phyloP scores from a whole-genome alignment of 352 stramenopile species.

The Globisporangium apiculatum region DNA sequence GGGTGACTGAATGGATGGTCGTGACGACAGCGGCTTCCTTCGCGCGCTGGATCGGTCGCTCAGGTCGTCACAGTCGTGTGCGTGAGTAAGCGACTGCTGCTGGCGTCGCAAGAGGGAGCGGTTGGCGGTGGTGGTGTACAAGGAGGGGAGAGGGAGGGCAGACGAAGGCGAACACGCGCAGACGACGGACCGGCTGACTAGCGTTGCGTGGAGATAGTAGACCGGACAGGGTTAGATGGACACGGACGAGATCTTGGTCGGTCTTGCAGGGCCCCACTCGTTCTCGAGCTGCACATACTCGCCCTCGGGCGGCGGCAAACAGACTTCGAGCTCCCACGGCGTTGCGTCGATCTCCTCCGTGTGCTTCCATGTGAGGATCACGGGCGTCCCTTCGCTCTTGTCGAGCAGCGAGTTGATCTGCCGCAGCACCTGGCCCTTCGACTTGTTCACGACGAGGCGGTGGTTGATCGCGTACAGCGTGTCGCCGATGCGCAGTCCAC shows the following conservation, averaged over 20 bases:
- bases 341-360: slow-evolving; percentile 68
- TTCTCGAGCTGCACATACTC: slow-evolving; percentile 80
- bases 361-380: slow-evolving; percentile 82
- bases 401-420: slow-evolving; percentile 72
- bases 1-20: background rate
- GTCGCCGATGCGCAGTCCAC: slow-evolving; percentile 66
- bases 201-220: background rate
- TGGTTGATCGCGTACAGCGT: slow-evolving; percentile 85
- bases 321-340: slow-evolving; percentile 73
- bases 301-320: slow-evolving; percentile 69
- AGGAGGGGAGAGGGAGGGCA: background rate
- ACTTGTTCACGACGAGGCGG: slow-evolving; percentile 84
- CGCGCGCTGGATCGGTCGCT: slow-evolving; percentile 5
- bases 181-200: slow-evolving; percentile 6
- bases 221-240: slow-evolving; percentile 50
- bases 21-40: slow-evolving; percentile 8
- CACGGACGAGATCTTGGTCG: slow-evolving; percentile 81
- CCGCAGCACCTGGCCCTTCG: slow-evolving; percentile 72
- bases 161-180: background rate
- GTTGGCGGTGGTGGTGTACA: background rate
- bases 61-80: background rate
- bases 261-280: slow-evolving; percentile 73
- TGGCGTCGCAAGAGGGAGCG: background rate
- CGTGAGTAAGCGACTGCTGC: background rate
- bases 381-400: slow-evolving; percentile 56